A percentile compares a stretch with the other conserved stretches of the same genome.
phyloP scores from a whole-genome alignment of 495 filamentous ascomycete species.

The Penicillium ochrochloron region DNA sequence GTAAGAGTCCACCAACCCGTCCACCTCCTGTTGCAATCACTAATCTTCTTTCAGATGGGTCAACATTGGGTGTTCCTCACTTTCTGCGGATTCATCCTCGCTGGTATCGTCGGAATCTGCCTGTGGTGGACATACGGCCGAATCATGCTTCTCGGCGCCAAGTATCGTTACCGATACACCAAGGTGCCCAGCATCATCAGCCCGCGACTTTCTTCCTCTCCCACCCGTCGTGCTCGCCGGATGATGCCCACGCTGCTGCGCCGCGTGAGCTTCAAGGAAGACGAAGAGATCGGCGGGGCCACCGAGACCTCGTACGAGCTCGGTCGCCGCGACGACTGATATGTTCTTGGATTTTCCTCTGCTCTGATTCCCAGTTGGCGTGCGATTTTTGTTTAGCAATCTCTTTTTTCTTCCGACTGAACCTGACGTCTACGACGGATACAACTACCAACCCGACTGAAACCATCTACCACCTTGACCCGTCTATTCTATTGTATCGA shows the following conservation, averaged over 20 bases:
- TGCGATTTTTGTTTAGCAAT: conserved; percentile 18
- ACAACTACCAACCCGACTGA: background rate
- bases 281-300: conserved; percentile 43
- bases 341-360: conserved; percentile 13
- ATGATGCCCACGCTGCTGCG: conserved; percentile 47
- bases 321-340: conserved; percentile 45
- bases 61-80: conserved; percentile 77
- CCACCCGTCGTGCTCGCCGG: conserved; percentile 40
- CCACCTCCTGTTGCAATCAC: background rate
- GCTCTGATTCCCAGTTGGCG: conserved; percentile 6
- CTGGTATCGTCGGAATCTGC: conserved; percentile 58
- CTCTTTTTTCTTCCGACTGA: background rate
- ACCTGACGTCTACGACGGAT: background rate
- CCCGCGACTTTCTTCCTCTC: conserved; percentile 38
- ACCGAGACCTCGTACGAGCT: conserved; percentile 51
- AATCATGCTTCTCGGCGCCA: conserved; percentile 49
- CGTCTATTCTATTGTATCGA: conserved; percentile 30
- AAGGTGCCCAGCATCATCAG: conserved; percentile 39
- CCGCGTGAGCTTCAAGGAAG: conserved; percentile 51
- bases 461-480: background rate
- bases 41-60: conserved; percentile 53
- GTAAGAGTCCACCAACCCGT: conserved; percentile 33
- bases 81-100: conserved; percentile 62
- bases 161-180: conserved; percentile 50
- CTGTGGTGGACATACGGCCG: conserved; percentile 62